Percentiles rank a stretch among this genome's conserved stretches.
phyloP scores from a whole-genome alignment of 208 protist species.

The Crithidia bombi region DNA sequence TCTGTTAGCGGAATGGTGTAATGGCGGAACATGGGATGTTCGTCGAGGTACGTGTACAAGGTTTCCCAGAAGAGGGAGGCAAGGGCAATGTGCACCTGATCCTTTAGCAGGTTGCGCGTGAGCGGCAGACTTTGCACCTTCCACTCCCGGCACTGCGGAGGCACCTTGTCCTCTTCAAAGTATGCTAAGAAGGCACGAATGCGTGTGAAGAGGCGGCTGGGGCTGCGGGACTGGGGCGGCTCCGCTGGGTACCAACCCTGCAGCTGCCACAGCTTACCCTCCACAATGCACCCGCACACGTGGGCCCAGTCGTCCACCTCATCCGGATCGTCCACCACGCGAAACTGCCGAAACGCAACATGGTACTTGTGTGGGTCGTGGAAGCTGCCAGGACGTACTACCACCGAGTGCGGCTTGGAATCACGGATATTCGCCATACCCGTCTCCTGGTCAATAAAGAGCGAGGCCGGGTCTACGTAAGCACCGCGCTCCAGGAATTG shows the following conservation, averaged over 20 bases:
- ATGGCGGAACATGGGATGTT: conserved; percentile 74
- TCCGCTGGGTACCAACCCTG: conserved; percentile 65
- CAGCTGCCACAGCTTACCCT: conserved; percentile 84
- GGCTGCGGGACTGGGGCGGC: conserved; percentile 32
- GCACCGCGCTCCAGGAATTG: conserved; percentile 78
- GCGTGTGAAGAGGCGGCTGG: conserved; percentile 73
- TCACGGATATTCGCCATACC: conserved; percentile 71
- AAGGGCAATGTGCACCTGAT: conserved; percentile 80
- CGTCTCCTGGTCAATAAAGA: conserved; percentile 75
- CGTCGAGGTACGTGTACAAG: conserved; percentile 80
- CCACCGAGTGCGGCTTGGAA: conserved; percentile 68
- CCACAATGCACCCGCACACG: conserved; percentile 86
- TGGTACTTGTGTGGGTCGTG: conserved; percentile 69
- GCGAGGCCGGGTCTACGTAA: conserved; percentile 77
- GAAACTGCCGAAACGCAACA: conserved; percentile 73
- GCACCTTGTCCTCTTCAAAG: conserved; percentile 89
- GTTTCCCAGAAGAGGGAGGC: conserved; percentile 85
- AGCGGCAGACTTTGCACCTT: conserved; percentile 74
- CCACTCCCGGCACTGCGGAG: conserved; percentile 74
- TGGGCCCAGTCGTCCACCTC: conserved; percentile 81
- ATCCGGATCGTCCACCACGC: conserved; percentile 78
- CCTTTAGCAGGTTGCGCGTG: conserved; percentile 71
- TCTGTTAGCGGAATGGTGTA: conserved; percentile 70
- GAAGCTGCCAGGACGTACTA: conserved; percentile 78
- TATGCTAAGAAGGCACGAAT: conserved; percentile 85